These are phyloP conservation scores for Papilionanthe hybrid DNA, from an alignment of 116 monocot species.

Conservation along the genomic window DNA sequence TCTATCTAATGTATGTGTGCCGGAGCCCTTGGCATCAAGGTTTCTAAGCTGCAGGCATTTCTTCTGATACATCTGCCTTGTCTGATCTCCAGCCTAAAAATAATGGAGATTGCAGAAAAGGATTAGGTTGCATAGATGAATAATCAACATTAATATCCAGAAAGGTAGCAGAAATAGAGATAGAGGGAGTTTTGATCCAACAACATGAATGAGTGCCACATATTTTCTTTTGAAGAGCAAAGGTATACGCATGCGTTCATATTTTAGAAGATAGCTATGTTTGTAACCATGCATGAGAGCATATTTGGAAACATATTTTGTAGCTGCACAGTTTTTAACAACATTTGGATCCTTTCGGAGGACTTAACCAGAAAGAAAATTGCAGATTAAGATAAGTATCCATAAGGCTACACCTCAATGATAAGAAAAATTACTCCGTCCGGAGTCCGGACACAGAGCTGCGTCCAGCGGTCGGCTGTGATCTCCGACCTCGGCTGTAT, in stretches of 20 bases:
- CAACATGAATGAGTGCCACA: neutral
- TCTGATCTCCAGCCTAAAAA: conserved; percentile 66
- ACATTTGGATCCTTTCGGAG: too few species aligned
- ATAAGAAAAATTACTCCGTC: too few species aligned
- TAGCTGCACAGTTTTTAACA: too few species aligned
- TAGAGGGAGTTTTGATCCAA: neutral
- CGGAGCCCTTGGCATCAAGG: conserved; percentile 54
- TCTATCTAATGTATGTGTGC: conserved; percentile 51
- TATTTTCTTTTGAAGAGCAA: neutral
- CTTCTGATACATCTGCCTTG: conserved; percentile 64
- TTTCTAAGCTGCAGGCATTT: conserved; percentile 74
- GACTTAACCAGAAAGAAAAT: neutral
- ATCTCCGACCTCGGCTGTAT: too few species aligned
- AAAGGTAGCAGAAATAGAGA: neutral
- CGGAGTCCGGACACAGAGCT: too few species aligned
- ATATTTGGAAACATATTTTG: too few species aligned
- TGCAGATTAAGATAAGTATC: neutral
- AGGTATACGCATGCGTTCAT: neutral
- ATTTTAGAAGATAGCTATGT: too few species aligned
- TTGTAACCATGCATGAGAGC: too few species aligned
- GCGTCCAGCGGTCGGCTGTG: too few species aligned
- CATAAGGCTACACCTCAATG: neutral
- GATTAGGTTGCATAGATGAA: neutral
- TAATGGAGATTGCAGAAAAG: neutral
- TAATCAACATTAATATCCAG: neutral